Base-by-base conservation (phyloP, 352 stramenopile genomes). In the Phytophthora rubi region DNA sequence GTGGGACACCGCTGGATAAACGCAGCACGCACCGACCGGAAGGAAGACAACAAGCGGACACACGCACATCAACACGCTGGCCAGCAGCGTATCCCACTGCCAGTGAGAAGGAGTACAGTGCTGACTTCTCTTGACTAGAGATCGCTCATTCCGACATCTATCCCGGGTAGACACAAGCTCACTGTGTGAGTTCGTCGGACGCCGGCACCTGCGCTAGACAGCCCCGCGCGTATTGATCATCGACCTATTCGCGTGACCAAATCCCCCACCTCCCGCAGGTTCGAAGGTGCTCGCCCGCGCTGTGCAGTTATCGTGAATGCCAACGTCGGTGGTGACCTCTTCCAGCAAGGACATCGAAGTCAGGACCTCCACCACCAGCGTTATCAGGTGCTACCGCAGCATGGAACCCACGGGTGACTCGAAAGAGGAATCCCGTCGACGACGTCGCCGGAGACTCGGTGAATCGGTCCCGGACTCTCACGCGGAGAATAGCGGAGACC, bases 131-230 rank as follows among this genome's bases (percentile, higher is more conserved):
- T 28, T 42, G 45, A n/a, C 47, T 71, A 26, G 37, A 54, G 39
- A 61, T 53, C 23, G 35, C 59, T 71, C 70, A 71, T 77, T 77
- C 49, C 55, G 60, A 59, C 71, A 75, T 73, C 54, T 67, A 70
- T 75, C 62, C 53, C 53, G 48, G 62, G 53, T 61, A 71, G 52
- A 68, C 64, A 75, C 57, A 77, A 75, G 45, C 51, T 62, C 49
- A 2, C 6, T 39, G 13, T 23, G 5, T 18, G 6, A 10, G 15
- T 39, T 39, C 54, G 6, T 23, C 49, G 49, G 10, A 8, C 28
- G 26, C 49, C 49, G 8, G 28, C 49, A 53, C 23, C 23, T 10
- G 33, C 51, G 12, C 16, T 54, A 16, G 26, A 54, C 42, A 33
- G 44, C 33, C 33, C 13, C 8, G 33, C 9, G 10, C 33, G 8